These are phyloP conservation scores for Massarina eburnea DNA, from an alignment of 2,329 filamentous ascomycete species.

Conservation along the genomic window DNA sequence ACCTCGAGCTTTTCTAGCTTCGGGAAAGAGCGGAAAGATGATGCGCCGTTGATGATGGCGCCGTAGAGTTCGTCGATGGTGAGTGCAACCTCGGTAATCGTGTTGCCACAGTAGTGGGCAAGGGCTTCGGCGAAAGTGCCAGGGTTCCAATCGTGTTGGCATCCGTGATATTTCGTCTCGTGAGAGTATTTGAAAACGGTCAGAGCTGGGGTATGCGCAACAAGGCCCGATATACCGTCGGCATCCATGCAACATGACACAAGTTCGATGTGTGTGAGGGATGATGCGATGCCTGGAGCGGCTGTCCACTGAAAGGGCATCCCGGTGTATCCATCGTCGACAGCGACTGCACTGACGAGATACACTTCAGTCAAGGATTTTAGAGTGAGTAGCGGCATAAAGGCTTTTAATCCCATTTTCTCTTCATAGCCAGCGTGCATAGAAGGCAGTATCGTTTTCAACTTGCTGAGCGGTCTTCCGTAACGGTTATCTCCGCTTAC, in stretches of 20 bases:
- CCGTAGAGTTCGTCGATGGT: constrained; percentile 36
- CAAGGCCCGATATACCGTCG: constrained; percentile 22
- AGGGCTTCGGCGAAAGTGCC: constrained; percentile 32
- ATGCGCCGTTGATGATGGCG: constrained; percentile 34
- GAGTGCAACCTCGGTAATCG: constrained; percentile 31
- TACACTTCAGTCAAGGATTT: constrained; percentile 30
- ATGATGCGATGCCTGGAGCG: constrained; percentile 18
- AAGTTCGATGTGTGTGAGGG: constrained; percentile 32
- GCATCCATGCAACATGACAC: constrained; percentile 37
- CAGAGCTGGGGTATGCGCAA: constrained; percentile 28
- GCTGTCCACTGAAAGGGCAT: constrained; percentile 30
- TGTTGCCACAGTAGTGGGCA: constrained; percentile 24
- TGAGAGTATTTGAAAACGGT: constrained; percentile 37
- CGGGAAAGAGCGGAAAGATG: constrained; percentile 29
- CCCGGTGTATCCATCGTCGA: constrained; percentile 35
- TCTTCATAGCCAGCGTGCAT: constrained; percentile 32
- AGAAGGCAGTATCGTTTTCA: constrained; percentile 35
- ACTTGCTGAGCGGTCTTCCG: constrained; percentile 19
- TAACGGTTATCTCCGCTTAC: neutral
- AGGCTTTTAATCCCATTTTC: constrained; percentile 27
- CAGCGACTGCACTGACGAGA: constrained; percentile 32
- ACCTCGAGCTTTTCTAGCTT: constrained; percentile 30
- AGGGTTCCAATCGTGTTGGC: constrained; percentile 37
- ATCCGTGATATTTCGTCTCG: constrained; percentile 36
- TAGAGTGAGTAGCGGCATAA: constrained; percentile 32